Evolutionary conservation across 148 eudicot species (phyloP).

Genomic region (Salicornia ramosissima): DNA sequence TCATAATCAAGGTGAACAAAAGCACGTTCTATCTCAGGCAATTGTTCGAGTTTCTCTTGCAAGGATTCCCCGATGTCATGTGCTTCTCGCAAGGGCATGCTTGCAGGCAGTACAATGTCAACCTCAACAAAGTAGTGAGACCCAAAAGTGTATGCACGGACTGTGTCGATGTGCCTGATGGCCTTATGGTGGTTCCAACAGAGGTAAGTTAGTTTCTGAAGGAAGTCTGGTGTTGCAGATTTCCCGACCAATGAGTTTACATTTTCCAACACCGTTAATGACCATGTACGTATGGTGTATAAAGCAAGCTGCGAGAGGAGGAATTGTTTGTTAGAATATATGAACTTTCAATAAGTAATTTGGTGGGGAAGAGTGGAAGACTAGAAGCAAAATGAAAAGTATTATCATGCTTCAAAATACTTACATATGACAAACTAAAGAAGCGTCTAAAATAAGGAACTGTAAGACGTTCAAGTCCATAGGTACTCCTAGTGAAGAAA

Average conservation of each 20-base stretch:
- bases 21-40: slow-evolving; percentile 79
- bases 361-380: neutral
- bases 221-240: slow-evolving; percentile 81
- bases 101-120: slow-evolving; percentile 65
- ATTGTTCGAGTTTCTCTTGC: slow-evolving; percentile 65
- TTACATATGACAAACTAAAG: neutral
- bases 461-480: neutral
- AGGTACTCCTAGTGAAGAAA: neutral
- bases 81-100: slow-evolving; percentile 69
- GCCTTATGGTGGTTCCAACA: slow-evolving; percentile 85
- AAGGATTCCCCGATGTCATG: slow-evolving; percentile 77
- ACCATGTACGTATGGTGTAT: slow-evolving; percentile 95
- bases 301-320: slow-evolving; percentile 58
- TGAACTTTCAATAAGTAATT: neutral
- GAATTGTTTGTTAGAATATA: neutral
- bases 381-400: no score
- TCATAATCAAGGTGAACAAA: slow-evolving; percentile 80
- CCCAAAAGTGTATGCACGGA: slow-evolving; percentile 71
- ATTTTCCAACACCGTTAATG: slow-evolving; percentile 84
- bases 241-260: slow-evolving; percentile 84
- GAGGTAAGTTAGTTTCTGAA: slow-evolving; percentile 86
- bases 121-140: slow-evolving; percentile 79
- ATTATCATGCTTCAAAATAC: neutral
- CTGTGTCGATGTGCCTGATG: slow-evolving; percentile 64
- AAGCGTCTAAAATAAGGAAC: neutral